Evolutionary conservation across 768 basidiomycete species (phyloP), one percentile per base, ranked within the genome.

Genomic region (Dioszegia hungarica): DNA sequence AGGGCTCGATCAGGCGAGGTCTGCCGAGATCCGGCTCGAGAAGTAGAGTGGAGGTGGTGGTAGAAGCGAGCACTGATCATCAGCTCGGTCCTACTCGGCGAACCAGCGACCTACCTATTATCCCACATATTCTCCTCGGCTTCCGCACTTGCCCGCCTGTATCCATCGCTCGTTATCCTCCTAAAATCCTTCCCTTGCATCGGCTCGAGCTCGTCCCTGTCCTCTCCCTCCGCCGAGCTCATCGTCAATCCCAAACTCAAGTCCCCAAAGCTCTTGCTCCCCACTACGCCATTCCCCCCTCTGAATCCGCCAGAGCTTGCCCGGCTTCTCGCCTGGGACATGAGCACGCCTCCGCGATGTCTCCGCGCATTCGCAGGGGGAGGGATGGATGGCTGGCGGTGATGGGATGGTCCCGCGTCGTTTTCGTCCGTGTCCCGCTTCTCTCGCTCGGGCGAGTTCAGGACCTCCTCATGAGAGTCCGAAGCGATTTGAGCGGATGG

Each of bases 261-360:
- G 54, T 66, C 65, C 9, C 67, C 68, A 45, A 50, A 64, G 40
- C 63, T 64, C 50, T 67, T 66, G 43, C 63, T 64, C 33, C 43
- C 47, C 29, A 45, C 17, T n/a, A 46, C 60, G 15, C 47, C 40
- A 31, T 64, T 59, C 22, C 45, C 56, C 22, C 43, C 43, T 33
- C 49, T 59, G 40, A 59, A 54, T 15, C 29, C 29, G 33, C 48
- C 36, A 29, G 63, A 64, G 33, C 59, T 53, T 10, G 64, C 68
- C 6, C 55, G 45, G 24, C 66, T 66, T 54, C 73, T 36, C 0
- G 70, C 68, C 19, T 66, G 61, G 0, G 71, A 70, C 60, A 75
- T 64, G 34, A 73, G 59, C 4, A 75, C 60, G 6, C 73, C 71
- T 10, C 65, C 64, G n/a, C 72, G 63, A 57, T 75, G 72, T 64